Evolutionary conservation across 1,284 basidiomycete species (phyloP).

Genomic region (Leucocoprinus gongylophorus): DNA sequence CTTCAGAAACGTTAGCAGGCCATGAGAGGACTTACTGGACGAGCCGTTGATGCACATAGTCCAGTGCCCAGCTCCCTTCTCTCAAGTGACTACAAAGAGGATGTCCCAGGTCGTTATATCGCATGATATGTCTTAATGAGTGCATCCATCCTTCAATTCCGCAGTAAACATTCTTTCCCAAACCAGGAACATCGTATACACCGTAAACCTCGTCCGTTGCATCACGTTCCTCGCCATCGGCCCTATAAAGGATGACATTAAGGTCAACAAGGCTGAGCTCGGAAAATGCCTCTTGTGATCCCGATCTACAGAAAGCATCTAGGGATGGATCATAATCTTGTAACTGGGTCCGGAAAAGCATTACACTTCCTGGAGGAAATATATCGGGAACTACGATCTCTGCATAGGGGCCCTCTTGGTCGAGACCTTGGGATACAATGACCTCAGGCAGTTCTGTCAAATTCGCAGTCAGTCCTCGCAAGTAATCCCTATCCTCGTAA

Average conservation of each 20-base stretch:
- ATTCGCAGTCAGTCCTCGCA: constrained; percentile 70
- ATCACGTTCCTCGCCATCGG: constrained; percentile 87
- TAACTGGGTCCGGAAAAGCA: constrained; percentile 83
- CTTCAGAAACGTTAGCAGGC: constrained; percentile 3
- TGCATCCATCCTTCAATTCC: constrained; percentile 97
- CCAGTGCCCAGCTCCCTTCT: constrained; percentile 83
- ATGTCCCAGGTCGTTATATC: constrained; percentile 87
- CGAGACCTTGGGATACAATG: constrained; percentile 47
- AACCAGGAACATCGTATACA: constrained; percentile 69
- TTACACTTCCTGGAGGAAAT: constrained; percentile 89
- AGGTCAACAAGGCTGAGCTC: constrained; percentile 81
- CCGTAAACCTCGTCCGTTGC: constrained; percentile 71
- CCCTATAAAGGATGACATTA: constrained; percentile 76
- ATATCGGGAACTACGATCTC: constrained; percentile 77
- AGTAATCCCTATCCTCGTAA: constrained; percentile 43
- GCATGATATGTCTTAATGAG: constrained; percentile 74
- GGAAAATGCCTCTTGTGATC: constrained; percentile 64
- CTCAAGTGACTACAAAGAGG: constrained; percentile 82
- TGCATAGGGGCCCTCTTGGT: constrained; percentile 62
- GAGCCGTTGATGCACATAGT: constrained; percentile 74
- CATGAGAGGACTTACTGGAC: constrained; percentile 46
- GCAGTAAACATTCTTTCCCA: constrained; percentile 77
- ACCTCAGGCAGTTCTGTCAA: constrained; percentile 60
- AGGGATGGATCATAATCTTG: constrained; percentile 59
- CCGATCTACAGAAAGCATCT: constrained; percentile 64